Conservation (phyloP, 1,284 basidiomycete species). For the Trametes pubescens region DNA sequence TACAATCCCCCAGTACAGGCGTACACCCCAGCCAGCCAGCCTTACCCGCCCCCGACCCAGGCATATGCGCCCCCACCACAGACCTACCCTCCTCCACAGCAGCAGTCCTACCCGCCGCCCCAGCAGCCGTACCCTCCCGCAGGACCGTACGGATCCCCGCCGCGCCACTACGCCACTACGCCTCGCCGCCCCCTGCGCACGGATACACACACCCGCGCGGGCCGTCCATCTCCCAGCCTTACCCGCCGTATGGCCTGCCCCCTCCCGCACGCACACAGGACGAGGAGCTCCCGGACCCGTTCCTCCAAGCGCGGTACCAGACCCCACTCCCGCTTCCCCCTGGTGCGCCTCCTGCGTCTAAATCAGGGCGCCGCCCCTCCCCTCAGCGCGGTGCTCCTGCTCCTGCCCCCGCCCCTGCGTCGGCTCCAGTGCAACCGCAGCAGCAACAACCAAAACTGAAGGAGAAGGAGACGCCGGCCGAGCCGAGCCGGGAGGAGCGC, state of each 20-base stretch:
- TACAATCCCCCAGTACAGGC: background rate
- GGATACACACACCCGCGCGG: conserved; percentile 8
- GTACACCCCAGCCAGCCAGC: background rate
- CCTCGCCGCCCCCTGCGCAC: conserved; percentile 2
- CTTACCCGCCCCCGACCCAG: background rate
- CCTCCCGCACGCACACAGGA: background rate
- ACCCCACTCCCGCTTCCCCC: conserved; percentile 29
- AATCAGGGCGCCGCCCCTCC: background rate
- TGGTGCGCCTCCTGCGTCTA: background rate
- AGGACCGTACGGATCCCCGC: conserved; percentile 8
- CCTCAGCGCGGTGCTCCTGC: background rate
- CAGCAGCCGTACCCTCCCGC: conserved; percentile 3
- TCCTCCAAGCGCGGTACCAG: conserved; percentile 52
- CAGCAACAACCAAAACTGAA: conserved; percentile 6
- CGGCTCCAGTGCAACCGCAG: background rate
- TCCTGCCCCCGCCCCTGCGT: background rate
- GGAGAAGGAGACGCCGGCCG: background rate
- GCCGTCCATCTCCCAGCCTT: background rate
- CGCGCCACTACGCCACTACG: conserved; percentile 6
- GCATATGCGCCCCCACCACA: background rate
- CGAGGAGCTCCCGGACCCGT: conserved; percentile 50
- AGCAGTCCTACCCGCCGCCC: background rate
- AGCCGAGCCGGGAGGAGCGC: conserved; percentile 32
- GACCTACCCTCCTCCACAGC: background rate
- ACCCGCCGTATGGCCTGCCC: conserved; percentile 15